phyloP scores from a whole-genome alignment of 331 rosid species.

The Quercus tomentella region DNA sequence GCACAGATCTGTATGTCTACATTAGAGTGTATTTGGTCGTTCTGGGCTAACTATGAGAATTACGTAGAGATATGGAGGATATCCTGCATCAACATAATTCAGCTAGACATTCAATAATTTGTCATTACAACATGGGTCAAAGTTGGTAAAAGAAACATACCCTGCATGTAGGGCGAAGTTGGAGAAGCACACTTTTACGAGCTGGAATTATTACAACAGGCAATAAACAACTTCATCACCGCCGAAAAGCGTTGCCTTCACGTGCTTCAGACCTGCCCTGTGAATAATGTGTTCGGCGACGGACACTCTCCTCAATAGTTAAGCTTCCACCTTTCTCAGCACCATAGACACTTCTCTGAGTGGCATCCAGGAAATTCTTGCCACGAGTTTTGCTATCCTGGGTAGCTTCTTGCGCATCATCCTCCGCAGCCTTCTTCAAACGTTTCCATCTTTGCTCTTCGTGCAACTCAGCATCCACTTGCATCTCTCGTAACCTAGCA shows the following conservation, averaged over 20 bases:
- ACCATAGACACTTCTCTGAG: constrained; percentile 75
- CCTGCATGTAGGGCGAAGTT: background rate
- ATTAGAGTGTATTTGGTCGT: background rate
- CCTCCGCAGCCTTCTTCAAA: constrained; percentile 77
- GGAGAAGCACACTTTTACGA: background rate
- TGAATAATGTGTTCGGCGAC: constrained; percentile 83
- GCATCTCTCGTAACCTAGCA: constrained; percentile 77
- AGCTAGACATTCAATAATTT: constrained; percentile 8
- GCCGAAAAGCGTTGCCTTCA: constrained; percentile 81
- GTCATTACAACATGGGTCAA: background rate
- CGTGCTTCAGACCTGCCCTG: constrained; percentile 62
- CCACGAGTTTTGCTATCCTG: constrained; percentile 36
- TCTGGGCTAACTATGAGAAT: background rate
- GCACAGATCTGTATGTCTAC: background rate
- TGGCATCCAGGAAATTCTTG: constrained; percentile 76
- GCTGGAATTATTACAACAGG: background rate
- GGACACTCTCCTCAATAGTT: constrained; percentile 92
- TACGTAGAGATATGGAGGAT: background rate
- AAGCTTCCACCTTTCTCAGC: constrained; percentile 86
- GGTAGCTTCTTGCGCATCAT: constrained; percentile 59
- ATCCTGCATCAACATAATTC: background rate
- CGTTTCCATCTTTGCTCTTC: constrained; percentile 95
- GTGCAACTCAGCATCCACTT: constrained; percentile 85
- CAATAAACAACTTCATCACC: constrained; percentile 34
- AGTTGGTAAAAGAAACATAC: background rate